Percentiles rank a stretch among this genome's conserved stretches.
Evolutionary conservation across 2,329 filamentous ascomycete genomes (phyloP).

Genomic region (Colletotrichum lini): DNA sequence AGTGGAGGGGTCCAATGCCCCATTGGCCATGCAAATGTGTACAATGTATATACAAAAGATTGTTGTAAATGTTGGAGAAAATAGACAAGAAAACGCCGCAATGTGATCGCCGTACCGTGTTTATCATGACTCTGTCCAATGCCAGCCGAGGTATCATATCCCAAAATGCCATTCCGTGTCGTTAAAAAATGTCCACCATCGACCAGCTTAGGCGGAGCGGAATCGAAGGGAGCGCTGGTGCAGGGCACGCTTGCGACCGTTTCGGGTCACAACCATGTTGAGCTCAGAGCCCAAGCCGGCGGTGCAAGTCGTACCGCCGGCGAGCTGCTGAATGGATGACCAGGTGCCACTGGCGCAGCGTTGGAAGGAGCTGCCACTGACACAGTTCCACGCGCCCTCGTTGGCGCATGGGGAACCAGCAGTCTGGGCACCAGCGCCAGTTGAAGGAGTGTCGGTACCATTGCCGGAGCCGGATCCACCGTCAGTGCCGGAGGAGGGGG

Average conservation of each 20-base stretch:
- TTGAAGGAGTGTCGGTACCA: conserved; percentile 35
- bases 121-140: no score
- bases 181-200: conserved; percentile 28
- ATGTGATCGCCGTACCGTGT: no score
- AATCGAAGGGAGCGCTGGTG: conserved; percentile 44
- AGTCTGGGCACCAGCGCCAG: conserved; percentile 51
- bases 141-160: conserved; percentile 33
- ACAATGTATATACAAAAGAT: conserved; percentile 34
- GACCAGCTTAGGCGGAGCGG: conserved; percentile 42
- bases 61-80: conserved; percentile 32
- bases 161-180: conserved; percentile 37
- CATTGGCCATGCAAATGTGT: conserved; percentile 16
- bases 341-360: conserved; percentile 68
- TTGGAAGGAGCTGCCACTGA: conserved; percentile 65
- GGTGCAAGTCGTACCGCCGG: conserved; percentile 62
- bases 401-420: conserved; percentile 61
- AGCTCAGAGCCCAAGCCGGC: conserved; percentile 58
- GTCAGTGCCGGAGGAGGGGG: conserved; percentile 35
- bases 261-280: conserved; percentile 50
- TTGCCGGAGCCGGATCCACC: conserved; percentile 43
- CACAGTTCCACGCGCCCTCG: conserved; percentile 70
- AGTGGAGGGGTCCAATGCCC: conserved; percentile 3
- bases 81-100: conserved; percentile 19
- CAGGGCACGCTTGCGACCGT: conserved; percentile 48
- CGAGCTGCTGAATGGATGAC: conserved; percentile 59